These are phyloP conservation scores for Scedosporium apiospermum DNA, from an alignment of 2,329 filamentous ascomycete genomes.

Conservation along the genomic window DNA sequence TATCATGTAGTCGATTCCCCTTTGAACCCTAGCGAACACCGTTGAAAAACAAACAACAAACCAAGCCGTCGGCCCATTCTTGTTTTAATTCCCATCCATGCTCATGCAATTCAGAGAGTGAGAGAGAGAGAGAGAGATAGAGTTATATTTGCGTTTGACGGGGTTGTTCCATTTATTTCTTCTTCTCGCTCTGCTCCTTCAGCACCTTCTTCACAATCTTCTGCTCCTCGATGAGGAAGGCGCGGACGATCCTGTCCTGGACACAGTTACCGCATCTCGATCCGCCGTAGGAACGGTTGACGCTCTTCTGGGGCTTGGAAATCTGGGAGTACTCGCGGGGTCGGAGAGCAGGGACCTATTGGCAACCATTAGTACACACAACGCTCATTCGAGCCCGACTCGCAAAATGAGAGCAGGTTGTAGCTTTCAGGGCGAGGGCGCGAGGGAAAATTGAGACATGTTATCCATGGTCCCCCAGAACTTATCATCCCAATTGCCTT, in stretches of 20 bases:
- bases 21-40: slow-evolving; percentile 25
- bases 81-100: slow-evolving; percentile 7
- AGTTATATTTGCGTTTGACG: slow-evolving; percentile 7
- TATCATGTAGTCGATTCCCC: slow-evolving; percentile 36
- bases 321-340: slow-evolving; percentile 96
- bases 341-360: slow-evolving; percentile 85
- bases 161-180: slow-evolving; percentile 50
- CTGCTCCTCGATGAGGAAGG: slow-evolving; percentile 99
- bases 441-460: not conserved
- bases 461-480: not conserved
- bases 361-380: slow-evolving; percentile 7
- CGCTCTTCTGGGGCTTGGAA: slow-evolving; percentile 98
- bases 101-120: not conserved
- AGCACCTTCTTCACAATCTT: slow-evolving; percentile 99
- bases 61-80: slow-evolving; percentile 9
- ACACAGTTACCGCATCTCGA: slow-evolving; percentile 98
- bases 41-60: slow-evolving; percentile 14
- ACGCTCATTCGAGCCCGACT: not conserved
- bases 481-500: not conserved
- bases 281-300: slow-evolving; percentile 96
- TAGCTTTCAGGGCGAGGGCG: not conserved
- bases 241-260: slow-evolving; percentile 93
- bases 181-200: slow-evolving; percentile 79
- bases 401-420: not conserved
- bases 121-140: slow-evolving; percentile 3